Percentiles rank a stretch among this genome's conserved stretches.
phyloP scores from a whole-genome alignment of 2,329 filamentous ascomycete species.

The Colletotrichum trifolii region DNA sequence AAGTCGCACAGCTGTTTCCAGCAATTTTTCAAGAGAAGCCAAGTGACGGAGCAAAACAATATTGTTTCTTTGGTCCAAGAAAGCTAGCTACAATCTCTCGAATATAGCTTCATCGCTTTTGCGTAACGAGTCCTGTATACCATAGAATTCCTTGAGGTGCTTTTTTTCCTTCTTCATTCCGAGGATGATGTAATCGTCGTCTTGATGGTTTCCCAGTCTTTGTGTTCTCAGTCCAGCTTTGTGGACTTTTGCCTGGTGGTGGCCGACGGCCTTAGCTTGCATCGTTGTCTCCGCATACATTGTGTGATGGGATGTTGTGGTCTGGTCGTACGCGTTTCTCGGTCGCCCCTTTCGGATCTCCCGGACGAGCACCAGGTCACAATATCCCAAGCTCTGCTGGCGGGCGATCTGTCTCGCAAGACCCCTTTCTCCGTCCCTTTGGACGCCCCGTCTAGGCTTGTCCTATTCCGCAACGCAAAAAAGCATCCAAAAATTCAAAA shows the following conservation, averaged over 20 bases:
- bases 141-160: constrained; percentile 8
- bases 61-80: constrained; percentile 25
- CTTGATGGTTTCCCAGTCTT: neutral
- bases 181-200: no score
- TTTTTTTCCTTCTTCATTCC: constrained; percentile 14
- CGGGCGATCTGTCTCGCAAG: constrained; percentile 16
- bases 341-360: constrained; percentile 36
- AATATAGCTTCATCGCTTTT: constrained; percentile 37
- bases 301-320: constrained; percentile 3
- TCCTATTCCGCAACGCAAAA: neutral
- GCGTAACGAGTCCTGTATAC: constrained; percentile 21
- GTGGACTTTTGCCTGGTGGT: constrained; percentile 11
- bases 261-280: neutral
- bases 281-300: constrained; percentile 5
- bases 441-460: constrained; percentile 6
- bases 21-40: constrained; percentile 21
- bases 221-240: neutral
- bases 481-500: constrained; percentile 23
- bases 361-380: constrained; percentile 26
- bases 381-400: constrained; percentile 26
- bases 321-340: constrained; percentile 9
- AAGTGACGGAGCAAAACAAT: constrained; percentile 21
- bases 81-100: constrained; percentile 38
- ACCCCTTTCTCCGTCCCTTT: constrained; percentile 7
- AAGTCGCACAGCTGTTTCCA: constrained; percentile 3